These are phyloP conservation scores for Juglanconis sp. DNA, from an alignment of 2,329 filamentous ascomycete genomes.

Conservation along the genomic window DNA sequence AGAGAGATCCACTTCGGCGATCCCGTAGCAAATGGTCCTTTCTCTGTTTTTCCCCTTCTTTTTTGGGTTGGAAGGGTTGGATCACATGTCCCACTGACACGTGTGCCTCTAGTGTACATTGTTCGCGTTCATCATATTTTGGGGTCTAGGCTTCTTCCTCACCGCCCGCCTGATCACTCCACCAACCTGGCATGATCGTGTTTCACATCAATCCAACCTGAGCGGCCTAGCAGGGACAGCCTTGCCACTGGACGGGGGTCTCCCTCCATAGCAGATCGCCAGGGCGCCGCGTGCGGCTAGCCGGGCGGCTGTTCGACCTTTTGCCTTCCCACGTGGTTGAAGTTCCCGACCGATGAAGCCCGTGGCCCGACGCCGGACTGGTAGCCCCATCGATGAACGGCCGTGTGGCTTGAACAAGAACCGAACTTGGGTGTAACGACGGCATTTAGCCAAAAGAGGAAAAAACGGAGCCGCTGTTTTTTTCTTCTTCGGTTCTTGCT, in stretches of 20 bases:
- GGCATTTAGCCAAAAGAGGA: neutral
- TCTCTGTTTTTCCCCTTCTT: neutral
- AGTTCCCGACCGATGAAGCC: slow-evolving; percentile 1
- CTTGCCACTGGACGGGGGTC: neutral
- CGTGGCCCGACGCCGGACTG: neutral
- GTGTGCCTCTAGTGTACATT: neutral
- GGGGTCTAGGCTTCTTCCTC: neutral
- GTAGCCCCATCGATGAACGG: neutral
- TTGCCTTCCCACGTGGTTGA: slow-evolving; percentile 13
- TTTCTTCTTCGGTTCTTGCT: neutral
- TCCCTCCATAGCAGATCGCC: neutral
- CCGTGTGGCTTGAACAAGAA: neutral
- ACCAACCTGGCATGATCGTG: neutral
- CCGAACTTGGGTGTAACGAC: neutral
- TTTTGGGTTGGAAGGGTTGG: neutral
- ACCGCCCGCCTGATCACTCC: neutral
- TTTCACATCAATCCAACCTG: neutral
- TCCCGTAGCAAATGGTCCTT: neutral
- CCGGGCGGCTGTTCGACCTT: slow-evolving; percentile 4
- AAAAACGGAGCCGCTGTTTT: neutral
- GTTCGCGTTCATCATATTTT: neutral
- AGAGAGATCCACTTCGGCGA: neutral
- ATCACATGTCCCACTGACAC: neutral
- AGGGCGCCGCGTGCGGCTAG: neutral
- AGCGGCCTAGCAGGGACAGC: neutral